Percentiles rank a stretch among this genome's conserved stretches.
Evolutionary conservation across 495 filamentous ascomycete genomes (phyloP).

Genomic region (Aspergillus sparsus): DNA sequence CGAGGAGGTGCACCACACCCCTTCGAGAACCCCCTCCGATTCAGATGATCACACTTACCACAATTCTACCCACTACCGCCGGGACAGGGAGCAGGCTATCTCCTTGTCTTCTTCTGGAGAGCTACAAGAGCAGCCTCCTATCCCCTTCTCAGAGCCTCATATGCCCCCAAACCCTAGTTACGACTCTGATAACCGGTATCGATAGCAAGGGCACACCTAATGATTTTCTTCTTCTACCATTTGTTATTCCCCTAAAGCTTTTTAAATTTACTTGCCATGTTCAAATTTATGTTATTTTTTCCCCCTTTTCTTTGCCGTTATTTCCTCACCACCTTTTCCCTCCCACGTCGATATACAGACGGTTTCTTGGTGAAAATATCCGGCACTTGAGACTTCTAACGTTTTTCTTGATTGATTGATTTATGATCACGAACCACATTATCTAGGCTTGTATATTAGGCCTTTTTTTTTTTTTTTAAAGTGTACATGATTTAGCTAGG

Average conservation of each 20-base stretch:
- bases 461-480: background rate
- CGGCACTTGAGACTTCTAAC: slow-evolving; percentile 8
- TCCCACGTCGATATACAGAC: background rate
- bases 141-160: slow-evolving; percentile 41
- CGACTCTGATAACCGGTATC: slow-evolving; percentile 22
- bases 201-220: slow-evolving; percentile 29
- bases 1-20: slow-evolving; percentile 28
- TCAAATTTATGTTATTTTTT: slow-evolving; percentile 2
- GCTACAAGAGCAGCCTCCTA: slow-evolving; percentile 36
- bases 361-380: slow-evolving; percentile 13
- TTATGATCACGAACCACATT: background rate
- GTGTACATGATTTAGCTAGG: slow-evolving; percentile 9
- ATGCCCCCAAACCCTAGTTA: slow-evolving; percentile 35
- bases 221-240: slow-evolving; percentile 14
- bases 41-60: slow-evolving; percentile 11
- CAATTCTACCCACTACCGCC: background rate
- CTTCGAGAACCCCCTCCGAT: slow-evolving; percentile 18
- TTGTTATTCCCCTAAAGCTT: slow-evolving; percentile 7
- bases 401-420: slow-evolving; percentile 8
- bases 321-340: background rate
- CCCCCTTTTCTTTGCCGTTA: background rate
- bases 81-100: background rate
- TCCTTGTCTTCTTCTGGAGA: slow-evolving; percentile 16
- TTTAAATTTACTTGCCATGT: background rate
- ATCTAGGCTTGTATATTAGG: slow-evolving; percentile 8